These are phyloP conservation scores for Vaccinium darrowii DNA, from an alignment of 148 eudicot genomes.

Conservation along the genomic window DNA sequence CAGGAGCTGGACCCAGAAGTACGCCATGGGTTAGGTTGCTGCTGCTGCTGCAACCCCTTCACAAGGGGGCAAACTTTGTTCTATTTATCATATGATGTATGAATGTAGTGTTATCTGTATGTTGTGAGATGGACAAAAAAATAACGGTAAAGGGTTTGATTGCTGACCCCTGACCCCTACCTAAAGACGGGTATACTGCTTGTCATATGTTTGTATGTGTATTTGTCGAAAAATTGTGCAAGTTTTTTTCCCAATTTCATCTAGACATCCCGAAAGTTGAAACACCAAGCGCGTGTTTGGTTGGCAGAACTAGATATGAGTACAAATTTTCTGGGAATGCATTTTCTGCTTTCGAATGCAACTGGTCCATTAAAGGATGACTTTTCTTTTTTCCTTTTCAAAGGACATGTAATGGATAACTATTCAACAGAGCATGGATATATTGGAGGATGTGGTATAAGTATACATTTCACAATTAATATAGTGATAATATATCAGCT, in stretches of 20 bases:
- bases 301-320: not conserved
- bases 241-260: not conserved
- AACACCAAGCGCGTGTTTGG: not conserved
- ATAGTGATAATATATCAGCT: too few relatives aligned
- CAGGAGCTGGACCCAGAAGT: constrained; percentile 55
- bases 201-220: constrained; percentile 3
- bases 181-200: not conserved
- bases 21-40: constrained; percentile 48
- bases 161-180: not conserved
- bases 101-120: constrained; percentile 2
- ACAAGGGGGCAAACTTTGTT: constrained; percentile 1
- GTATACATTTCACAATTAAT: too few relatives aligned
- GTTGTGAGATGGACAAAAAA: constrained; percentile 10
- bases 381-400: too few relatives aligned
- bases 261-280: not conserved
- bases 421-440: too few relatives aligned
- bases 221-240: not conserved
- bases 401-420: too few relatives aligned
- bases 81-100: not conserved
- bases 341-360: too few relatives aligned
- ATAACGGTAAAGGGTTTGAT: not conserved
- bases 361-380: too few relatives aligned
- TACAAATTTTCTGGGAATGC: too few relatives aligned
- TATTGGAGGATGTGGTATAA: too few relatives aligned
- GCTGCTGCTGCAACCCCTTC: not conserved